Conservation (phyloP, 306 rosid genomes). For the Pterocarpus macrocarpus region DNA sequence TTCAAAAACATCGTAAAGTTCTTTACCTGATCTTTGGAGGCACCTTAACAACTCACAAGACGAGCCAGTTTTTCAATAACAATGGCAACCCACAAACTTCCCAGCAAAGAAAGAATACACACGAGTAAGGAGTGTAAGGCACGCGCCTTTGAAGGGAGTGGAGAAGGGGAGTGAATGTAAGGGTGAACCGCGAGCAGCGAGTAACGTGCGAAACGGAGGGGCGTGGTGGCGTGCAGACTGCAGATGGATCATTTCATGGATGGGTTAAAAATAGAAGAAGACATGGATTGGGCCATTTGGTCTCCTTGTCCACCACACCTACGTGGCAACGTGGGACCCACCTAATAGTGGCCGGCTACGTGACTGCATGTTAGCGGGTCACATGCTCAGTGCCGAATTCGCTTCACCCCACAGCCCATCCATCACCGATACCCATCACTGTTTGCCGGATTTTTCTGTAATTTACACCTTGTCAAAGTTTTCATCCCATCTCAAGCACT, state of each 20-base stretch:
- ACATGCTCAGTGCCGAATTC: not conserved
- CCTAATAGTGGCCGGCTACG: not conserved
- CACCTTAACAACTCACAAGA: too few relatives aligned
- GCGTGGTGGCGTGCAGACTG: not conserved
- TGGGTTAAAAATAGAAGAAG: not conserved
- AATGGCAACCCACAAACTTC: too few relatives aligned
- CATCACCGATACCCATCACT: too few relatives aligned
- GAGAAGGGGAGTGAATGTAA: not conserved
- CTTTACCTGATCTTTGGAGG: too few relatives aligned
- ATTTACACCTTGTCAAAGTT: too few relatives aligned
- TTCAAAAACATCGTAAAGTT: too few relatives aligned
- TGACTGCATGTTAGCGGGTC: constrained; percentile 38
- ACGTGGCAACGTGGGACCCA: constrained; percentile 41
- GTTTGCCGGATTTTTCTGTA: too few relatives aligned
- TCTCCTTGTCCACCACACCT: constrained; percentile 34
- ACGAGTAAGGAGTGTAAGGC: not conserved
- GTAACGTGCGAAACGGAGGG: constrained; percentile 1
- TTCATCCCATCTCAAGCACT: too few relatives aligned
- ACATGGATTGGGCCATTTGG: constrained; percentile 39
- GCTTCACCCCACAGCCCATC: not conserved
- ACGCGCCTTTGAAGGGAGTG: not conserved
- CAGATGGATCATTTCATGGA: not conserved
- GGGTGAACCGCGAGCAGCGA: not conserved
- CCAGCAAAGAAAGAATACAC: too few relatives aligned
- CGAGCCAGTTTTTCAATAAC: too few relatives aligned